Base-by-base conservation (phyloP, 176 grass and related monocot genomes). In the Musa troglodytarum region DNA sequence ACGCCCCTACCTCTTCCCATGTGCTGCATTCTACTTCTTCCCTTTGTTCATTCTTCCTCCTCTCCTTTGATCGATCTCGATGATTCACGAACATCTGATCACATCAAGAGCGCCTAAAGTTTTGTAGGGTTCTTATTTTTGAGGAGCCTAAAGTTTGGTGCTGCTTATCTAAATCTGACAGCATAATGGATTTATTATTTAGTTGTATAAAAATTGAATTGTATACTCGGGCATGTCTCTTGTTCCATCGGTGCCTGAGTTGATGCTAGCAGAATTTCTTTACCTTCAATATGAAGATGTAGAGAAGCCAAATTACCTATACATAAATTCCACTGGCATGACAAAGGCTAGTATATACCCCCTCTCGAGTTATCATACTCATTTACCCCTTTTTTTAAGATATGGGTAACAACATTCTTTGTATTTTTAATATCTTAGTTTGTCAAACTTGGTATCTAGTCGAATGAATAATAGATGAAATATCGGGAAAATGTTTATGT, bases 191-290 rank as follows among this genome's bases (percentile, higher is more conserved):
- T 29, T 29, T 29, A 29, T 29, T 17, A 91, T 88, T 20, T 92
- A 88, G 53, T 72, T 98, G 17, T 88, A 87, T 78, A 86, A 85
- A 79, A 98, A 98, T 80, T 74, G 88, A 78, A 98, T 98, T 79
- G 90, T 98, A 25, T 93, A 98, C 94, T 78, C 93, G 9, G 90
- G 88, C 24, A 86, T 93, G 81, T 92, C 88, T 80, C 94, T 93
- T 74, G 88, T 86, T 62, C 86, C 85, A 50, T 86, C 83, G 12
- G 84, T 93, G 57, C 89, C 82, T 43, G 88, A 98, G 82, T 69
- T 98, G 69, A 81, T 98, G 82, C 82, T 91, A 26, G 84, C 88
- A 16, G 90, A 93, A 74, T 90, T 98, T 71, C 83, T 98, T 67
- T 88, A 87, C 73, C 90, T 98, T n/a, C 85, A 93, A 79, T 81